Conservation (phyloP, 108 stramenopile species). For the Fistulifera pelliculosa region DNA sequence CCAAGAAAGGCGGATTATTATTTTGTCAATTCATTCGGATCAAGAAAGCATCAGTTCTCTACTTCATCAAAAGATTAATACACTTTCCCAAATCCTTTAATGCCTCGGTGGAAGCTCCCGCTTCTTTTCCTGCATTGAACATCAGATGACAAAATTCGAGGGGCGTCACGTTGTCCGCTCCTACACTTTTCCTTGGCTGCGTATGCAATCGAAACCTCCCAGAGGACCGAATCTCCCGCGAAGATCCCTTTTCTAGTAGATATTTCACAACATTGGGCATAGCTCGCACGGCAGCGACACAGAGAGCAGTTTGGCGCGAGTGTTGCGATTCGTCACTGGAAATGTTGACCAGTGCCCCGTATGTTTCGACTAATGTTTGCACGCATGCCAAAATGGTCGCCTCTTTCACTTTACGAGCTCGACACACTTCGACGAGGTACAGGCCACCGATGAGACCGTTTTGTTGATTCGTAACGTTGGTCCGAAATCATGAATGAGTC, state of each 20-base stretch:
- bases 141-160: conserved; percentile 51
- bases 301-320: conserved; percentile 48
- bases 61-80: conserved; percentile 13
- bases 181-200: conserved; percentile 31
- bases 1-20: too few species aligned
- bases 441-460: conserved; percentile 52
- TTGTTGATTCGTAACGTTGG: conserved; percentile 60
- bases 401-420: conserved; percentile 50
- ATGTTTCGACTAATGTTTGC: conserved; percentile 52
- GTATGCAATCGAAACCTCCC: conserved; percentile 27
- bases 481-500: conserved; percentile 52
- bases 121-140: conserved; percentile 32
- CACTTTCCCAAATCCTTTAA: conserved; percentile 37
- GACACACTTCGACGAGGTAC: conserved; percentile 71
- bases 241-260: conserved; percentile 29
- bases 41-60: too few species aligned
- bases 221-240: conserved; percentile 10
- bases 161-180: conserved; percentile 41
- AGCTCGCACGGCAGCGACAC: conserved; percentile 70
- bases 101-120: conserved; percentile 32
- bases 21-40: too few species aligned
- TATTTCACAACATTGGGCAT: conserved; percentile 74
- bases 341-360: conserved; percentile 56
- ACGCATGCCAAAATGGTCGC: conserved; percentile 52
- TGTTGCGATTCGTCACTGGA: conserved; percentile 38